Percentiles rank a stretch among this genome's conserved stretches.
These are phyloP conservation scores for Xylariaceae sp. DNA, from an alignment of 2,329 filamentous ascomycete species.

Conservation along the genomic window DNA sequence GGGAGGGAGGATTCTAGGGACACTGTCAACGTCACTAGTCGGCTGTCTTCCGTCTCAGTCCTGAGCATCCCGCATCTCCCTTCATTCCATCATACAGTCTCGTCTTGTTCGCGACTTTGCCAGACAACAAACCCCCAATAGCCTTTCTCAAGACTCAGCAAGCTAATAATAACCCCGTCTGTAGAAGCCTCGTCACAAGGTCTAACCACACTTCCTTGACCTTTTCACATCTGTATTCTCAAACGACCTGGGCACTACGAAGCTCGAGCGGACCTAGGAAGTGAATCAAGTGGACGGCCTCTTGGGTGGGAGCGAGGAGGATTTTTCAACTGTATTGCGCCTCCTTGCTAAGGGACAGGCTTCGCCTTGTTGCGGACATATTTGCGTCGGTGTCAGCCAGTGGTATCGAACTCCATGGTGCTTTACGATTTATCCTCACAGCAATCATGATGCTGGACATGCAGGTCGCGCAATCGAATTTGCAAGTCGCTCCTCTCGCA, in stretches of 20 bases:
- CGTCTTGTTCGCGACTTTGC: conserved; percentile 20
- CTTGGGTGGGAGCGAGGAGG: conserved; percentile 5
- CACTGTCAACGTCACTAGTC: conserved; percentile 29
- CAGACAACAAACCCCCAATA: conserved; percentile 26
- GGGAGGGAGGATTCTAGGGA: conserved; percentile 22
- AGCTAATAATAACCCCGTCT: conserved; percentile 24
- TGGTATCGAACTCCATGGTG: conserved; percentile 36
- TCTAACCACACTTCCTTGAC: conserved; percentile 5
- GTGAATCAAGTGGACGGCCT: conserved; percentile 2
- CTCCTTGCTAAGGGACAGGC: neutral
- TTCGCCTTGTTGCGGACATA: conserved; percentile 11
- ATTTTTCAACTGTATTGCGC: neutral
- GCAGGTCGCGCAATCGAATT: conserved; percentile 51
- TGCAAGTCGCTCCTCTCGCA: conserved; percentile 57
- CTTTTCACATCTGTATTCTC: conserved; percentile 1
- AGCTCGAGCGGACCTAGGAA: neutral
- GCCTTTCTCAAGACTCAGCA: conserved; percentile 12
- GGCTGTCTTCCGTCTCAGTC: conserved; percentile 25
- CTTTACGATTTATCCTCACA: conserved; percentile 31
- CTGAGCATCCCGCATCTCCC: conserved; percentile 27
- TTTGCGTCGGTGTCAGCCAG: conserved; percentile 27
- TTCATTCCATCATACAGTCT: conserved; percentile 32
- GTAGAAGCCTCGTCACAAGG: conserved; percentile 11
- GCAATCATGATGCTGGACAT: conserved; percentile 47
- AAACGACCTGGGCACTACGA: conserved; percentile 3